Evolutionary conservation across 176 grass and related monocot genomes (phyloP).

Genomic region (Areca catechu): DNA sequence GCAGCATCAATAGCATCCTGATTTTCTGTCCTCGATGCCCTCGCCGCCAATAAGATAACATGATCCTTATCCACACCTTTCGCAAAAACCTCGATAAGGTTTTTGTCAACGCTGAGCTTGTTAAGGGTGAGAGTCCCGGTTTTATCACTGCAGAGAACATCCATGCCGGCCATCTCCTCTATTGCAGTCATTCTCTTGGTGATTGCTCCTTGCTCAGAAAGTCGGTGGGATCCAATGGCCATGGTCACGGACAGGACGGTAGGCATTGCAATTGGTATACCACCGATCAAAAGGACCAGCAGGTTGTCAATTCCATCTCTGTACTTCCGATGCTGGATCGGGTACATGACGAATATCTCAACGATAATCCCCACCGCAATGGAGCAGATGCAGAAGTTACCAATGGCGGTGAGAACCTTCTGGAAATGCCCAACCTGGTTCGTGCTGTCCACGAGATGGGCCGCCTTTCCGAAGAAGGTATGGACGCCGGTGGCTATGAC

Average conservation of each 20-base stretch:
- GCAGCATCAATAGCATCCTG: conserved; percentile 95
- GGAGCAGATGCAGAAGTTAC: conserved; percentile 92
- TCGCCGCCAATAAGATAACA: conserved; percentile 54
- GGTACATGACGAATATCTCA: conserved; percentile 85
- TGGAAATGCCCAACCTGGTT: conserved; percentile 95
- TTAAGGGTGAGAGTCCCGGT: conserved; percentile 91
- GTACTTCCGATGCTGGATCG: conserved; percentile 66
- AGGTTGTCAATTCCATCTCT: conserved; percentile 94
- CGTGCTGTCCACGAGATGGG: conserved; percentile 86
- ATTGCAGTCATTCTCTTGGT: conserved; percentile 97
- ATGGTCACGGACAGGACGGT: conserved; percentile 90
- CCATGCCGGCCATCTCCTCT: conserved; percentile 93
- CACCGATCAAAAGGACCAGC: conserved; percentile 84
- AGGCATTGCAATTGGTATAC: conserved; percentile 97
- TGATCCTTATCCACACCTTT: conserved; percentile 24
- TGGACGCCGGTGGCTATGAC: conserved; percentile 89
- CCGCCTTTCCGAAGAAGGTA: conserved; percentile 97
- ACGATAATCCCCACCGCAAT: conserved; percentile 42
- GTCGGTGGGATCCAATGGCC: conserved; percentile 83
- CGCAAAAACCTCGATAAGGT: conserved; percentile 58
- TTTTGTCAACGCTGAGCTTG: conserved; percentile 65
- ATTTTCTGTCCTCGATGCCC: conserved; percentile 78
- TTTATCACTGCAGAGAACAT: conserved; percentile 94
- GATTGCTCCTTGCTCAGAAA: conserved; percentile 68
- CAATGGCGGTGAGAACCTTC: conserved; percentile 73